These are phyloP conservation scores for Besnoitia besnoiti DNA, from an alignment of 169 alveolate genomes.

Conservation along the genomic window DNA sequence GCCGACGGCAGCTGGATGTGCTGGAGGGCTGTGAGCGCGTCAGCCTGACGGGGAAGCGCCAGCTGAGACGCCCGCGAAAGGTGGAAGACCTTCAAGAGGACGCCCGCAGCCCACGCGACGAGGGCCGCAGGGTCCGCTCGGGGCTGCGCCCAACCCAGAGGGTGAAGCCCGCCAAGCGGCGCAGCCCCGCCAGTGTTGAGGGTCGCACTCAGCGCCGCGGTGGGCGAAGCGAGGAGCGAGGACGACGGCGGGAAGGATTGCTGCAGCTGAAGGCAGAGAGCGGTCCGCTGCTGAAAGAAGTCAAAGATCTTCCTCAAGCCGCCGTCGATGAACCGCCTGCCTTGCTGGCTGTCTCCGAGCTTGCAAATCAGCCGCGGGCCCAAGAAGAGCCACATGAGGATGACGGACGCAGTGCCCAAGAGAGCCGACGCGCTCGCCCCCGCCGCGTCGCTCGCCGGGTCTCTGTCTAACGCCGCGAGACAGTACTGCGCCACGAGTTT, in stretches of 20 bases:
- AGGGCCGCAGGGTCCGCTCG: slow-evolving; percentile 35
- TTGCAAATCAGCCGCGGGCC: slow-evolving; percentile 52
- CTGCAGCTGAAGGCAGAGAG: background rate
- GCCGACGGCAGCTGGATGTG: slow-evolving; percentile 41
- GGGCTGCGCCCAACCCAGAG: too few species aligned
- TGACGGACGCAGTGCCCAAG: slow-evolving; percentile 34
- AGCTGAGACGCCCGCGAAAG: slow-evolving; percentile 43
- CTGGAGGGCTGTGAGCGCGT: background rate
- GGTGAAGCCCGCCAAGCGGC: background rate
- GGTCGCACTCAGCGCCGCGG: background rate
- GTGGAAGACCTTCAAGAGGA: slow-evolving; percentile 53
- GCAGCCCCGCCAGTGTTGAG: background rate
- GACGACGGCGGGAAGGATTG: background rate
- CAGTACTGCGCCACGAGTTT: slow-evolving; percentile 59
- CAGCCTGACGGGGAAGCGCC: slow-evolving; percentile 38
- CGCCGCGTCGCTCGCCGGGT: background rate
- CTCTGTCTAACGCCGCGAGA: slow-evolving; percentile 33
- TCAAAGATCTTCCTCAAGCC: slow-evolving; percentile 40
- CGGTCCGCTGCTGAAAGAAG: slow-evolving; percentile 23
- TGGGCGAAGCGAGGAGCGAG: background rate
- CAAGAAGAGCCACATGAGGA: slow-evolving; percentile 53
- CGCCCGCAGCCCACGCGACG: slow-evolving; percentile 64
- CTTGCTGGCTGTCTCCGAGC: slow-evolving; percentile 64
- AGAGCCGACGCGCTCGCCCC: slow-evolving; percentile 1
- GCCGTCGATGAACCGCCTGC: slow-evolving; percentile 58